Base-by-base conservation (phyloP, 2,329 filamentous ascomycete genomes). In the Colletotrichum cereale region DNA sequence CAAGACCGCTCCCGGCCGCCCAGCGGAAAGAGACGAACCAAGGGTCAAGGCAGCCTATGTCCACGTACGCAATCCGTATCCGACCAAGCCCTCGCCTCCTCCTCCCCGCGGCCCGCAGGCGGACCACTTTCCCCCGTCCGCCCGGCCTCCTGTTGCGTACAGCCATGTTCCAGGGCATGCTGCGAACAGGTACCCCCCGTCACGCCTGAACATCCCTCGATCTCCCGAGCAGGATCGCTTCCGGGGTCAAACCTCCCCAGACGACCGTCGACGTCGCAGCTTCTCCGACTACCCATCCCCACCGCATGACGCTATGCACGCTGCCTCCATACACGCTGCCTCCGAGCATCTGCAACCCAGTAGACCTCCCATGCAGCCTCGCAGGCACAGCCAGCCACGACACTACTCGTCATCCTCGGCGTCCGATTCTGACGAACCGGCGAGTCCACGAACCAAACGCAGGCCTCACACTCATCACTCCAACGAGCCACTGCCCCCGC, bases 311-410 rank as follows among this genome's bases (percentile, higher is more conserved):
- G 78, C 60, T 70, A 75, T 44, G 48, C 77, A 66, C 75, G 69
- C 69, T 75, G 60, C 66, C 5, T 55, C 74, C 14, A 75, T 44
- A 47, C 77, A 66, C 75, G 69, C 69, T 75, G 60, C 66, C 5
- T 55, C 74, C 14, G 71, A 77, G 26, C 78, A 85, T 64, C 74
- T 84, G 18, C 81, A 82, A 50, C 78, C 83, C 10, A 76, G 81
- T 40, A 77, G 79, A 55, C 78, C 79, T 18, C 66, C 74, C 11
- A 53, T 73, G 1, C 78, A 79, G 26, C 75, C 77, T 24, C 83
- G 87, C 26, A 79, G 86, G 38, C 86, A 88, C 75, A 88, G 86
- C 74, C 86, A 88, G 64, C 85, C 86, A 0, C 81, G 84, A 38
- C 82, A 83, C 61, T 78, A 80, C 53, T 83, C 83, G 29, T 82